Evolutionary conservation across 2,329 filamentous ascomycete genomes (phyloP).

Genomic region (Fusarium coffeatum): DNA sequence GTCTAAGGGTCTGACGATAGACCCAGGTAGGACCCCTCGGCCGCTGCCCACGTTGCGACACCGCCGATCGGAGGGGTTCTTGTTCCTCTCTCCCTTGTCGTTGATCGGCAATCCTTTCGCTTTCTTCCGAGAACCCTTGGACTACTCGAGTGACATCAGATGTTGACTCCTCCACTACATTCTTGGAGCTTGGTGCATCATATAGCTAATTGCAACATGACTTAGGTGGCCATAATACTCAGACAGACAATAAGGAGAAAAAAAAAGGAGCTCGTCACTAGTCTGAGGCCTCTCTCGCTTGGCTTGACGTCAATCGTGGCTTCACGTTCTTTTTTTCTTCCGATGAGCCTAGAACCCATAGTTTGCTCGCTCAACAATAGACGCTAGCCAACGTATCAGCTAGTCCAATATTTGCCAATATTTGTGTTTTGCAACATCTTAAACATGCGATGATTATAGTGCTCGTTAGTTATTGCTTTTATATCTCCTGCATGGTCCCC

Average conservation of each 20-base stretch:
- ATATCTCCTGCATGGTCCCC: not conserved
- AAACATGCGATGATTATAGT: not conserved
- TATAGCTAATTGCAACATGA: not conserved
- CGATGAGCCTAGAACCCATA: constrained; percentile 1
- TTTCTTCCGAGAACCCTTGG: constrained; percentile 28
- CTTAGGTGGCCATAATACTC: not conserved
- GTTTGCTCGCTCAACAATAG: not conserved
- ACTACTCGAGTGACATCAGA: constrained; percentile 13
- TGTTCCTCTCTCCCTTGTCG: constrained; percentile 7
- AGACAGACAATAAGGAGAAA: not conserved
- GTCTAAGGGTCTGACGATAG: not conserved
- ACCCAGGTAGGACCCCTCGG: constrained; percentile 1
- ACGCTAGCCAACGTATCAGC: constrained; percentile 1
- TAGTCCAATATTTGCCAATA: constrained; percentile 18
- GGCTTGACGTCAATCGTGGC: not conserved
- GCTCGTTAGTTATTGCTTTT: not conserved
- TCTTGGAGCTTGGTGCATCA: not conserved
- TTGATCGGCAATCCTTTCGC: constrained; percentile 26
- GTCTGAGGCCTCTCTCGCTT: not conserved
- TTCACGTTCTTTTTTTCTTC: not conserved
- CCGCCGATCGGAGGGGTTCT: constrained; percentile 36
- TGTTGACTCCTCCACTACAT: not conserved
- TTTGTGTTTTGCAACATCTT: not conserved
- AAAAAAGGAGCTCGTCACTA: constrained; percentile 7
- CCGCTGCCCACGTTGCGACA: constrained; percentile 23